A percentile compares a stretch with the other conserved stretches of the same genome.
phyloP scores from a whole-genome alignment of 2,329 filamentous ascomycete genomes.

The Phoma herbarum region DNA sequence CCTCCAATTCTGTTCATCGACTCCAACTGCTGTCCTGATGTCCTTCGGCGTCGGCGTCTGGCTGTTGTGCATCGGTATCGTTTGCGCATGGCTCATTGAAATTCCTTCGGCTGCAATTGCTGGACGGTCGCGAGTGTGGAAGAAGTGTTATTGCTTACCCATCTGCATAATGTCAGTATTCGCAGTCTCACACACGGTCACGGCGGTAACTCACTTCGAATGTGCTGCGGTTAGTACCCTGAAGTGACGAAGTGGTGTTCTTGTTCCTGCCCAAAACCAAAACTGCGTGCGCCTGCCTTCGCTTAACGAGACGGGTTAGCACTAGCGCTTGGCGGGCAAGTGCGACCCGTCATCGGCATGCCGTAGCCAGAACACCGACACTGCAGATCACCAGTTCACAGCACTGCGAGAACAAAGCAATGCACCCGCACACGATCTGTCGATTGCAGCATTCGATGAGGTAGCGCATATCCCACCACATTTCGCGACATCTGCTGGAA shows the following conservation, averaged over 20 bases:
- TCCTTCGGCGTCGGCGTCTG: neutral
- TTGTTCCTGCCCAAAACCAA: conserved; percentile 7
- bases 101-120: conserved; percentile 47
- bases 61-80: conserved; percentile 14
- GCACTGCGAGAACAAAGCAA: conserved; percentile 16
- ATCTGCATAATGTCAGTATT: conserved; percentile 60
- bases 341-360: conserved; percentile 14
- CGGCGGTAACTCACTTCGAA: conserved; percentile 59
- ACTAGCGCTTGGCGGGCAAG: conserved; percentile 16
- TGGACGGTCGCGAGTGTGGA: conserved; percentile 33
- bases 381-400: neutral
- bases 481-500: conserved; percentile 10
- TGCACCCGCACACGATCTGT: conserved; percentile 7
- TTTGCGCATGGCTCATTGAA: conserved; percentile 31
- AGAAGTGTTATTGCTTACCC: conserved; percentile 63
- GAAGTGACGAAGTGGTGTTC: conserved; percentile 44
- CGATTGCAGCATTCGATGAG: conserved; percentile 1
- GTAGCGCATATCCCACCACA: conserved; percentile 17
- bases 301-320: neutral
- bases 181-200: conserved; percentile 10
- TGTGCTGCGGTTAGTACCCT: conserved; percentile 58
- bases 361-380: conserved; percentile 13
- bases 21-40: neutral
- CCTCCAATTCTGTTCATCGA: neutral
- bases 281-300: neutral